Base-by-base conservation (phyloP, 1,139 yeast genomes). In the Hyphopichia burtonii region DNA sequence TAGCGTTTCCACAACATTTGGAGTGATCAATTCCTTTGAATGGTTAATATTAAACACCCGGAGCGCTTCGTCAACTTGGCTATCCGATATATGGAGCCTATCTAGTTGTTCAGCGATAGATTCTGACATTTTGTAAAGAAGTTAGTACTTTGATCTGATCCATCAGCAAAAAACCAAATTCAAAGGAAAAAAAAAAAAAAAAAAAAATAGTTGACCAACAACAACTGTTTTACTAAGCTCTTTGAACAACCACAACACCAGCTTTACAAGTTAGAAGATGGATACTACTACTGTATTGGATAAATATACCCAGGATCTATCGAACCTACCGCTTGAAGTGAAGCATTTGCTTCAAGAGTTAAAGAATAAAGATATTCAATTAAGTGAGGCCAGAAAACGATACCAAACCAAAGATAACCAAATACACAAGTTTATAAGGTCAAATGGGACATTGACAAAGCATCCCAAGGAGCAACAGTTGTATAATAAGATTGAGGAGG, bases 261-360 rank as follows among this genome's bases (percentile, higher is more conserved):
- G n/a, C n/a, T n/a, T n/a, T n/a, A n/a, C n/a, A n/a, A n/a, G n/a
- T n/a, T n/a, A n/a, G n/a, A n/a, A n/a, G n/a, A n/a, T 73, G 78
- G 78, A 73, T 55, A 72, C 78, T n/a, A 65, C 76, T 4, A 62
- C 76, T 0, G 77, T 73, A n/a, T 62, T 73, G 22, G 78, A 72
- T 45, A 71, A 73, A 52, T 72, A 72, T 49, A 71, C 77, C 3
- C 77, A 71, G 55, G 78, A 72, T 51, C 59, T 93, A 42, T 81
- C 93, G 22, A 93, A 91, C 56, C 73, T 93, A 34, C 97, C 97
- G n/a, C 81, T 89, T 10, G 99, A 93, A 62, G 78, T 93, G 39
- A 83, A 83, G 43, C 89, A 86, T 56, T 68, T 89, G 34, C 68
- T 93, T 41, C 89, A 87, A 41, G 98, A 93, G 61, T 74, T 93